A percentile compares a stretch with the other conserved stretches of the same genome.
phyloP scores from a whole-genome alignment of 805 yeast species.

The Blastobotrys mokoenaii region DNA sequence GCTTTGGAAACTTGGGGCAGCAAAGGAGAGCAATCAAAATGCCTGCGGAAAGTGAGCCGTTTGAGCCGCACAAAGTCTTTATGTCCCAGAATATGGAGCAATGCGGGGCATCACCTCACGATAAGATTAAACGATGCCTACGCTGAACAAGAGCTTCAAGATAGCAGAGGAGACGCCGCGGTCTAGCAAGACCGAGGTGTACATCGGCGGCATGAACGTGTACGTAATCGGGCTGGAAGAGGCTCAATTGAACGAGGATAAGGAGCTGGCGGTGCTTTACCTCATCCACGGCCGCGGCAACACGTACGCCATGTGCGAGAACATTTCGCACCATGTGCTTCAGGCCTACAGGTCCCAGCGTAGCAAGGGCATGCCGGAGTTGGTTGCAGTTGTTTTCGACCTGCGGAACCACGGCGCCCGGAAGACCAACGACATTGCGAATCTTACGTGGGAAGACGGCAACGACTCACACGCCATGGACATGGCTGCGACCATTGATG shows the following conservation, averaged over 20 bases:
- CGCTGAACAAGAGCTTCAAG: neutral
- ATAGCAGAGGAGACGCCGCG: conserved; percentile 1
- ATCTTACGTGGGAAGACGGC: conserved; percentile 40
- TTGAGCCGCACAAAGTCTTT: too few relatives aligned
- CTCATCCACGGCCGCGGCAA: conserved; percentile 41
- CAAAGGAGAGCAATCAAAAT: too few relatives aligned
- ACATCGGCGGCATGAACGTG: conserved; percentile 40
- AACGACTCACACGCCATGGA: conserved; percentile 44
- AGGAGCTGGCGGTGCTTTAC: conserved; percentile 9
- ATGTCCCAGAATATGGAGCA: too few relatives aligned
- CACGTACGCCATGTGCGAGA: conserved; percentile 32
- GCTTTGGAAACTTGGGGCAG: too few relatives aligned
- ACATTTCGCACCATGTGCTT: conserved; percentile 34
- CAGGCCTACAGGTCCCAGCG: conserved; percentile 12
- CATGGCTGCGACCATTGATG: conserved; percentile 41
- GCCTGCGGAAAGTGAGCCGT: too few relatives aligned
- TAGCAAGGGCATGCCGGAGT: neutral
- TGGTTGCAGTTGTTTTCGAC: conserved; percentile 45
- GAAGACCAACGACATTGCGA: conserved; percentile 28
- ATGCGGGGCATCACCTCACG: too few relatives aligned
- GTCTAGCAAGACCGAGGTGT: conserved; percentile 7
- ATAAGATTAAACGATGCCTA: neutral
- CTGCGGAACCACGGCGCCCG: conserved; percentile 50
- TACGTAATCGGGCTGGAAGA: conserved; percentile 35
- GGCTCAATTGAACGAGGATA: conserved; percentile 9